These are phyloP conservation scores for Vanderwaltozyma verrucispora DNA, from an alignment of 805 yeast species.

Conservation along the genomic window DNA sequence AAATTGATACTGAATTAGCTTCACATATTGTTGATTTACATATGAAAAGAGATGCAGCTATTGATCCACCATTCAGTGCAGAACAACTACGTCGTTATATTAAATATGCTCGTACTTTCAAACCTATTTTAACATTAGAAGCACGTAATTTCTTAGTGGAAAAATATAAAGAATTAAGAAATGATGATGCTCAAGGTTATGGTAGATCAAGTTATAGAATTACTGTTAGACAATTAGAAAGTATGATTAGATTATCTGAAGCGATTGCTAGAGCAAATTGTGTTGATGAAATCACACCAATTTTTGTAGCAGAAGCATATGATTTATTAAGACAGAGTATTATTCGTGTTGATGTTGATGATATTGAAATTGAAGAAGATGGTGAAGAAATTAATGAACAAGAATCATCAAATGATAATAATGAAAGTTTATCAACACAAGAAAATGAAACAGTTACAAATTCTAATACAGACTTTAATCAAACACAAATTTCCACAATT, in stretches of 20 bases:
- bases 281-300: slow-evolving; percentile 73
- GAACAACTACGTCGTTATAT: slow-evolving; percentile 84
- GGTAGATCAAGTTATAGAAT: slow-evolving; percentile 76
- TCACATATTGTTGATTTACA: slow-evolving; percentile 88
- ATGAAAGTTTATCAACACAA: slow-evolving; percentile 7
- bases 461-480: background rate
- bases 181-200: slow-evolving; percentile 83
- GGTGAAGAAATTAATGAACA: slow-evolving; percentile 32
- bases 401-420: slow-evolving; percentile 31
- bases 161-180: slow-evolving; percentile 75
- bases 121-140: slow-evolving; percentile 74
- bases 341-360: slow-evolving; percentile 89
- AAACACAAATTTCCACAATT: slow-evolving; percentile 4
- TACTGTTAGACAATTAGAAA: slow-evolving; percentile 93
- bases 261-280: slow-evolving; percentile 97
- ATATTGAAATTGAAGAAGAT: slow-evolving; percentile 73
- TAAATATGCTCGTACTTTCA: slow-evolving; percentile 85
- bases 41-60: slow-evolving; percentile 83
- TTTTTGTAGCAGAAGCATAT: slow-evolving; percentile 88
- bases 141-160: slow-evolving; percentile 70
- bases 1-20: slow-evolving; percentile 82
- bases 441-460: slow-evolving; percentile 2
- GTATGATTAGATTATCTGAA: slow-evolving; percentile 85
- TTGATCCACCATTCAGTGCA: slow-evolving; percentile 78
- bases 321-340: slow-evolving; percentile 83